Evolutionary conservation across 441 rosid genomes (phyloP).

Genomic region (Bocquillonia castaneifolia): DNA sequence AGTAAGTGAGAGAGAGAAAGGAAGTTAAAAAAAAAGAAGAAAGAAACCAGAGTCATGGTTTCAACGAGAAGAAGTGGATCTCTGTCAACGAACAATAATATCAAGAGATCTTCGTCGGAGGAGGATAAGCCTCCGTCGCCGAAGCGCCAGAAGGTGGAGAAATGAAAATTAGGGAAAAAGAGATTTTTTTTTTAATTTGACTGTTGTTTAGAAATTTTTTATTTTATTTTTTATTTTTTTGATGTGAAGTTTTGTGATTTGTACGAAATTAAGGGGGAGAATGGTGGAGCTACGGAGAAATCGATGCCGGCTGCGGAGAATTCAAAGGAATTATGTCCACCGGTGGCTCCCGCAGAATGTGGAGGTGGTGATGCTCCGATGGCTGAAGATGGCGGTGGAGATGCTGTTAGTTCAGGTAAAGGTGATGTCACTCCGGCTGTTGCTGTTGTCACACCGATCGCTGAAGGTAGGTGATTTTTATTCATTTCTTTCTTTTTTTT

Average conservation of each 20-base stretch:
- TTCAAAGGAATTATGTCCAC: constrained; percentile 51
- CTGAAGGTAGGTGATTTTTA: constrained; percentile 44
- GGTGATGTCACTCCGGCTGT: constrained; percentile 43
- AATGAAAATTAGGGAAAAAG: not conserved
- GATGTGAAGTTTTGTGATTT: constrained; percentile 15
- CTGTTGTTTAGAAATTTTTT: not conserved
- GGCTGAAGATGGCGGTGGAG: constrained; percentile 36
- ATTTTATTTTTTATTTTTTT: not conserved
- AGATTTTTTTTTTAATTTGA: not conserved
- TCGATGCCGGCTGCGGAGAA: constrained; percentile 46
- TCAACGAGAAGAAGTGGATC: constrained; percentile 84
- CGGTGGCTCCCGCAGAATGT: constrained; percentile 52
- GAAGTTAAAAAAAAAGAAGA: not conserved
- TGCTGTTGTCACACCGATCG: constrained; percentile 48
- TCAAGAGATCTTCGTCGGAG: constrained; percentile 66
- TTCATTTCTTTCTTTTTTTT: not conserved
- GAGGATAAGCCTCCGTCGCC: constrained; percentile 72
- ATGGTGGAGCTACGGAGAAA: constrained; percentile 50
- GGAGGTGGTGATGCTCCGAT: constrained; percentile 41
- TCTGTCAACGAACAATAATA: constrained; percentile 50
- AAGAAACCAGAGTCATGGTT: constrained; percentile 55
- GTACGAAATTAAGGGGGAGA: constrained; percentile 46
- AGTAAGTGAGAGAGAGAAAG: not conserved
- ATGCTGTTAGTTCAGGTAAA: constrained; percentile 37
- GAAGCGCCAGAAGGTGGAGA: constrained; percentile 61